A percentile compares a stretch with the other conserved stretches of the same genome.
These are phyloP conservation scores for Candida ponderosae DNA, from an alignment of 805 yeast genomes.

Conservation along the genomic window DNA sequence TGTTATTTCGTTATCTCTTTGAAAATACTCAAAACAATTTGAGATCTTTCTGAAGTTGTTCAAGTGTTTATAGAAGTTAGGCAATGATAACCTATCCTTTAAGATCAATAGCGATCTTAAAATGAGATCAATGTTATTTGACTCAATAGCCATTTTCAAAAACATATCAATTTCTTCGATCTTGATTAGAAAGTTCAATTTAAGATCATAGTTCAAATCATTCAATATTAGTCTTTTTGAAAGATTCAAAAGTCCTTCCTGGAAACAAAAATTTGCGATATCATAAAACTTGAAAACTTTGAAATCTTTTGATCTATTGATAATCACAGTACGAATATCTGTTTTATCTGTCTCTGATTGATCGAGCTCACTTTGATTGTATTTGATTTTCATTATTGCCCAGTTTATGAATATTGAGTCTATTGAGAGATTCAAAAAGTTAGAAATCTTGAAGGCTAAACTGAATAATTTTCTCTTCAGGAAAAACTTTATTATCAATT, in stretches of 20 bases:
- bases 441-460: slow-evolving; percentile 55
- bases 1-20: slow-evolving; percentile 26
- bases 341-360: slow-evolving; percentile 9
- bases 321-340: slow-evolving; percentile 36
- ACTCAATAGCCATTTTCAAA: slow-evolving; percentile 53
- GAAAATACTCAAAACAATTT: slow-evolving; percentile 24
- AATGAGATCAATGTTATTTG: slow-evolving; percentile 53
- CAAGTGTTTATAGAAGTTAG: slow-evolving; percentile 64
- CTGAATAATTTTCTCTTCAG: slow-evolving; percentile 51
- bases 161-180: slow-evolving; percentile 72
- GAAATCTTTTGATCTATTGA: slow-evolving; percentile 27
- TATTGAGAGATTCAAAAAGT: slow-evolving; percentile 36
- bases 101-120: slow-evolving; percentile 49
- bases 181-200: slow-evolving; percentile 38
- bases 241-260: slow-evolving; percentile 71
- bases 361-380: slow-evolving; percentile 49
- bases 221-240: slow-evolving; percentile 65
- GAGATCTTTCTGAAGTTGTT: slow-evolving; percentile 36
- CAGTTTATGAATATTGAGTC: slow-evolving; percentile 62
- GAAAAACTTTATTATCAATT: slow-evolving; percentile 48
- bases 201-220: slow-evolving; percentile 26
- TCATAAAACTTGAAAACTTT: slow-evolving; percentile 46
- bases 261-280: slow-evolving; percentile 58
- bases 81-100: slow-evolving; percentile 41
- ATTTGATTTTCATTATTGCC: slow-evolving; percentile 67